Conservation (phyloP, 371 early-diverging fungal genomes). For the Choanephora cucurbitarum region DNA sequence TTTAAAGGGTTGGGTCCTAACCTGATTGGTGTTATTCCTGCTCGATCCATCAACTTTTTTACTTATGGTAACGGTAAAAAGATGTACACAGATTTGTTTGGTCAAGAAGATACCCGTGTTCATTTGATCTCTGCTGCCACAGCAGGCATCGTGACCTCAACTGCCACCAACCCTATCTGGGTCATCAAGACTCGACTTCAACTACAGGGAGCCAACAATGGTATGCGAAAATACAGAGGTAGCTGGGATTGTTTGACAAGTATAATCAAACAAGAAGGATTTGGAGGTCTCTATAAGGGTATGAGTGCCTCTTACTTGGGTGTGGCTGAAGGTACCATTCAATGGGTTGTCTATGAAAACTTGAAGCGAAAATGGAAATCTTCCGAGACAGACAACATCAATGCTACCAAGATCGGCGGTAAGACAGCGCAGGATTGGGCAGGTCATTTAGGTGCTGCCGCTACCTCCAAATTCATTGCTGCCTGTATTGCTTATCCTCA, state of each 20-base stretch:
- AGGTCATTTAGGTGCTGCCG: constrained; percentile 85
- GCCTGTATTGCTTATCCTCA: constrained; percentile 88
- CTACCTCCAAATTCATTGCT: constrained; percentile 86
- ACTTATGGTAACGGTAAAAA: constrained; percentile 89
- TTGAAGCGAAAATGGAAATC: constrained; percentile 63
- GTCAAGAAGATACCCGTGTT: constrained; percentile 75
- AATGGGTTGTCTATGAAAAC: constrained; percentile 95
- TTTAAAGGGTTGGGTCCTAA: constrained; percentile 95
- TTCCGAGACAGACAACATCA: constrained; percentile 7
- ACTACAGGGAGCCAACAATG: constrained; percentile 59
- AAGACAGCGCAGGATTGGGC: constrained; percentile 59
- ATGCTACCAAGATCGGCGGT: constrained; percentile 25
- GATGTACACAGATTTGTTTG: constrained; percentile 72
- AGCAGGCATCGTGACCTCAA: constrained; percentile 81
- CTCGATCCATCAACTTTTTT: constrained; percentile 89
- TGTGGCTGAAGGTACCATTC: constrained; percentile 86
- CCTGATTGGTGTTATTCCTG: constrained; percentile 92
- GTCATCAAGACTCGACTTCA: constrained; percentile 95
- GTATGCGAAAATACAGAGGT: constrained; percentile 63
- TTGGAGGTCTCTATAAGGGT: constrained; percentile 87
- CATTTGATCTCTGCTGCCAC: constrained; percentile 84
- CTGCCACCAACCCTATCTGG: constrained; percentile 95
- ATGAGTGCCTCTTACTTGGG: constrained; percentile 89
- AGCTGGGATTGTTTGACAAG: constrained; percentile 73
- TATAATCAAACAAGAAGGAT: constrained; percentile 82